phyloP scores from a whole-genome alignment of 1,284 basidiomycete genomes.

The Ganoderma lingzhi region DNA sequence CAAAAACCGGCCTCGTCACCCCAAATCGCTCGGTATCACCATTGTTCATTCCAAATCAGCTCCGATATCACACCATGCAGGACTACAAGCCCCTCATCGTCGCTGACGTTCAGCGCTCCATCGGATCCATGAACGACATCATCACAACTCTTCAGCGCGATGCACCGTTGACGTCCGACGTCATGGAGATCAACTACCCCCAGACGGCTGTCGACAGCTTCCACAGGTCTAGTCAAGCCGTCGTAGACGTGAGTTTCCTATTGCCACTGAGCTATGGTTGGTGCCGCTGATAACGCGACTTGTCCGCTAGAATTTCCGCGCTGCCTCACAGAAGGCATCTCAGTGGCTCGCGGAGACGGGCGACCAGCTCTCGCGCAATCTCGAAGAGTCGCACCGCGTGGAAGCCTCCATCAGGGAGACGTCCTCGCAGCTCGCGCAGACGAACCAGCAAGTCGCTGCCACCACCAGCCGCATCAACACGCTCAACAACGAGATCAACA shows the following conservation, averaged over 20 bases:
- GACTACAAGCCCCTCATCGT: constrained; percentile 13
- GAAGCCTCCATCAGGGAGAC: constrained; percentile 11
- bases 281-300: neutral
- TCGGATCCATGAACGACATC: constrained; percentile 15
- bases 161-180: constrained; percentile 12
- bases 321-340: neutral
- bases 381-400: constrained; percentile 4
- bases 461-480: constrained; percentile 2
- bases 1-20: neutral
- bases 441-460: neutral
- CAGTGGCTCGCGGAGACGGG: constrained; percentile 15
- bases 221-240: constrained; percentile 1
- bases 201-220: constrained; percentile 10
- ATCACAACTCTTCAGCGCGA: constrained; percentile 15
- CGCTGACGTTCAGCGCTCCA: constrained; percentile 10
- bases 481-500: constrained; percentile 11
- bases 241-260: constrained; percentile 8
- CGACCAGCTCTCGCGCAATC: constrained; percentile 10
- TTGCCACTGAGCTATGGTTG: neutral
- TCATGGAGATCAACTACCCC: constrained; percentile 17
- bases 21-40: neutral
- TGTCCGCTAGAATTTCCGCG: neutral
- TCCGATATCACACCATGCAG: neutral
- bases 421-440: constrained; percentile 3
- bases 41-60: neutral